Conservation (phyloP, 176 grass and related monocot genomes). For the Luzula sylvatica region DNA sequence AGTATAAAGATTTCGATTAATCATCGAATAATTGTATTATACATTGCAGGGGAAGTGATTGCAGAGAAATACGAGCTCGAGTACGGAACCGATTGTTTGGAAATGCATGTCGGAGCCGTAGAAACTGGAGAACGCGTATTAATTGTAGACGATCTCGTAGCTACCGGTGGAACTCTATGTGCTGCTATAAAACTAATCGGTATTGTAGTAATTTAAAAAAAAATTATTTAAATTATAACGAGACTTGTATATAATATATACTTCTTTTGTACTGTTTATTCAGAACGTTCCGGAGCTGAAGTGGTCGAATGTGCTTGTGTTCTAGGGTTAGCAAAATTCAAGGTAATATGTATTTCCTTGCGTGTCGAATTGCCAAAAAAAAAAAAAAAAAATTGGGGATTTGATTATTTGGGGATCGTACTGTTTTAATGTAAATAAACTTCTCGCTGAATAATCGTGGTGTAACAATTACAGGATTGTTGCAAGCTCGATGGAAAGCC, state of each 20-base stretch:
- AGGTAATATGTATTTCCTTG: conserved; percentile 32
- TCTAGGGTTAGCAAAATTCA: conserved; percentile 84
- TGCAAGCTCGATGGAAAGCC: conserved; percentile 69
- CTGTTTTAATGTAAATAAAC: background rate
- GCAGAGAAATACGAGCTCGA: conserved; percentile 76
- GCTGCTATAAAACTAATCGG: conserved; percentile 88
- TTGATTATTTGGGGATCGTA: too few relatives aligned
- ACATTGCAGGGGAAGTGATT: conserved; percentile 67
- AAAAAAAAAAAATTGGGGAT: too few relatives aligned
- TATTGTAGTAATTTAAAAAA: conserved; percentile 20
- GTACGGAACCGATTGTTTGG: conserved; percentile 91
- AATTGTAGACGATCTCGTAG: conserved; percentile 80
- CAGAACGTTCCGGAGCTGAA: conserved; percentile 67
- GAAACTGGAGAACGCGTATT: conserved; percentile 40
- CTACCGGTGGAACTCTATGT: conserved; percentile 80
- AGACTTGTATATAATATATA: background rate
- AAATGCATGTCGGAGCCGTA: conserved; percentile 81
- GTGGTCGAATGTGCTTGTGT: conserved; percentile 94
- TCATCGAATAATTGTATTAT: background rate
- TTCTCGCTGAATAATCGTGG: background rate
- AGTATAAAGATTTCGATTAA: too few relatives aligned
- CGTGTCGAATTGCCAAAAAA: too few relatives aligned
- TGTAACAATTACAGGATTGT: conserved; percentile 33
- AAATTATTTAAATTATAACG: background rate
- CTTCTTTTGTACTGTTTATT: conserved; percentile 9